Base-by-base conservation (phyloP, 192 early-diverging fungal species). In the Linnemannia zychae region DNA sequence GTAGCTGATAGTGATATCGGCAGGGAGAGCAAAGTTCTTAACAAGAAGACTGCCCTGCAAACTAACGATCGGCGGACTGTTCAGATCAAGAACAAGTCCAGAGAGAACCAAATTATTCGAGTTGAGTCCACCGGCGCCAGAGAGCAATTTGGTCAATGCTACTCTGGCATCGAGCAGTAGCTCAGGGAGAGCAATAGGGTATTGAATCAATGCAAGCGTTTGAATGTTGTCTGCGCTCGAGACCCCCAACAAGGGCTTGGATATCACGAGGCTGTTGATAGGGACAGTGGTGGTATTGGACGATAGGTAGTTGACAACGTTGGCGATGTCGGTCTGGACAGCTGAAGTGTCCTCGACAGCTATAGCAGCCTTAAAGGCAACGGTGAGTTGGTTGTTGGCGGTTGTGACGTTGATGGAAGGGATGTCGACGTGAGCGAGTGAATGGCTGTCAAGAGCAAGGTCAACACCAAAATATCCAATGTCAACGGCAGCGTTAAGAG, bases 401-500 rank as follows among this genome's bases (percentile, higher is more conserved):
- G 82, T 85, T 7, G 74, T 22, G 34, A 85, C 79, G 36, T 69
- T 76, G 63, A 85, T 79, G 18, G 82, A 85, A 3, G 82, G 82
- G 33, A 85, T 77, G 52, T 85, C 82, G 33, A 85, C 74, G 34
- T 65, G 77, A 24, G 77, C 82, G 1, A 85, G 33, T 7, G 77
- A 72, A 57, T 85, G 52, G 49, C 15, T 53, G 70, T 85, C 82
- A 17, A 85, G 63, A 33, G 82, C 82, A 34, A 85, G 73, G 46
- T 85, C 82, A 4, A 85, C 67, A 17, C 82, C 82, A 53, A 85
- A 79, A 48, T 85, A 85, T 12, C 82, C 82, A 72, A 85, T 85
- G 77, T 85, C 72, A 70, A 85, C 82, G 44, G 82, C 82, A 33
- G 77, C 82, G 33, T 70, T 75, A 18, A 85, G 28, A 3, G 82